Evolutionary conservation across 2,329 filamentous ascomycete genomes (phyloP).

Genomic region (Stagonosporopsis chrysanthemi): DNA sequence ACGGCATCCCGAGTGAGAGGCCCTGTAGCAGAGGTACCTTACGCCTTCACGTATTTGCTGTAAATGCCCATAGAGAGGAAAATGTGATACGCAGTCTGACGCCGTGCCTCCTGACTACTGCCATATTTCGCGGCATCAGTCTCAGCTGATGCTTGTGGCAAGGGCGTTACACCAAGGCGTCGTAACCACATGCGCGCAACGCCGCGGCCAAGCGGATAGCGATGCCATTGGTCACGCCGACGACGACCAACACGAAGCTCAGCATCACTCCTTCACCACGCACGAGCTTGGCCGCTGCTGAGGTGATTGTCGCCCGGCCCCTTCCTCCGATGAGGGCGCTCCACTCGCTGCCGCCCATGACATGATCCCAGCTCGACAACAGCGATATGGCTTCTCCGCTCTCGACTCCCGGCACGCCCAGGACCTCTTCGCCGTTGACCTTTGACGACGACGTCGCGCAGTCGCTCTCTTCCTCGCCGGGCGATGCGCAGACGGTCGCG

Average conservation of each 20-base stretch:
- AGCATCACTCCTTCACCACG: constrained; percentile 21
- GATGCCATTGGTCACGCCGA: constrained; percentile 11
- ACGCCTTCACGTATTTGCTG: neutral
- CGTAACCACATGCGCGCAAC: constrained; percentile 13
- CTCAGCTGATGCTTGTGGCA: constrained; percentile 7
- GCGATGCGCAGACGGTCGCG: constrained; percentile 31
- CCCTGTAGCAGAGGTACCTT: too few species aligned
- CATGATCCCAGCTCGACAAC: constrained; percentile 30
- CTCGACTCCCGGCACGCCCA: constrained; percentile 37
- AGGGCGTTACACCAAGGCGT: constrained; percentile 9
- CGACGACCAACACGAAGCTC: constrained; percentile 6
- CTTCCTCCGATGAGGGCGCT: constrained; percentile 39
- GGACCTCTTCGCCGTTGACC: constrained; percentile 39
- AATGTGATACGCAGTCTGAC: neutral
- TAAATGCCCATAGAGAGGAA: neutral
- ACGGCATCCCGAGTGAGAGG: neutral
- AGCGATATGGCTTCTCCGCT: constrained; percentile 46
- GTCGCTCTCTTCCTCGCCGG: constrained; percentile 30
- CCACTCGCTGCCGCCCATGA: constrained; percentile 34
- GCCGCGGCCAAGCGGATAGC: constrained; percentile 4
- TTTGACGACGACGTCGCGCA: constrained; percentile 33
- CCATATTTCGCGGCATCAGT: neutral
- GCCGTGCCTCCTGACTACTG: neutral
- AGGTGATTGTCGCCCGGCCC: constrained; percentile 29
- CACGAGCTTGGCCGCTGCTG: constrained; percentile 27